Conservation (phyloP, 228 moss, liverwort and hornwort species). For the Sphagnum magellanicum region DNA sequence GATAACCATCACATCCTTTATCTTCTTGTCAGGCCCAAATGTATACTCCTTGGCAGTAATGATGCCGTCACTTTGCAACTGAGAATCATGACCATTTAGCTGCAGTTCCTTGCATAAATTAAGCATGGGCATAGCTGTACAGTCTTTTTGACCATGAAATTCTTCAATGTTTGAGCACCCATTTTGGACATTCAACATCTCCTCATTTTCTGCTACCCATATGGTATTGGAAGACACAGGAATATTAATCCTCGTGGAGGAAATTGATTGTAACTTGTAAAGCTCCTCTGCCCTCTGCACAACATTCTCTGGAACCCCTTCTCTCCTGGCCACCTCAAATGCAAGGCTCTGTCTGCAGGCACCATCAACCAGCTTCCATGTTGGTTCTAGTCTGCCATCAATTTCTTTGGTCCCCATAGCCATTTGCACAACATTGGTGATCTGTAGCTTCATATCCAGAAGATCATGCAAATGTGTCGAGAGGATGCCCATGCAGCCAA, state of each 20-base stretch:
- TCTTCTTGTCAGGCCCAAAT: neutral
- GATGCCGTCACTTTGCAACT: neutral
- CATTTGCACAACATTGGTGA: conserved; percentile 64
- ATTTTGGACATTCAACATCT: neutral
- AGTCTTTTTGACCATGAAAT: no score
- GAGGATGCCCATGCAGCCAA: conserved; percentile 80
- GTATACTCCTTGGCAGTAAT: neutral
- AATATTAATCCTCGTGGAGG: neutral
- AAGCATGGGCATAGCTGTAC: neutral
- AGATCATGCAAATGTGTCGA: conserved; percentile 97
- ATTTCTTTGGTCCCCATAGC: conserved; percentile 68
- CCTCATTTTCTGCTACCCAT: neutral
- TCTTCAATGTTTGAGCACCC: neutral
- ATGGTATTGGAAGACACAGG: neutral
- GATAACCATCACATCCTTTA: conserved; percentile 14
- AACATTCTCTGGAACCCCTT: conserved; percentile 78
- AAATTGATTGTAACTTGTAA: conserved; percentile 24
- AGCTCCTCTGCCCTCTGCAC: conserved; percentile 73
- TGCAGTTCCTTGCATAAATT: no score
- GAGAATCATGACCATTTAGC: neutral
- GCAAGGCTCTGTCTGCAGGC: conserved; percentile 90
- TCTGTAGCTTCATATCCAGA: conserved; percentile 73
- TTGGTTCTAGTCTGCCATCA: conserved; percentile 51
- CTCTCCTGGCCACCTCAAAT: conserved; percentile 85
- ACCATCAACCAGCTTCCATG: conserved; percentile 87